Evolutionary conservation across 352 stramenopile species (phyloP).

Genomic region (Aphanomyces astaci): DNA sequence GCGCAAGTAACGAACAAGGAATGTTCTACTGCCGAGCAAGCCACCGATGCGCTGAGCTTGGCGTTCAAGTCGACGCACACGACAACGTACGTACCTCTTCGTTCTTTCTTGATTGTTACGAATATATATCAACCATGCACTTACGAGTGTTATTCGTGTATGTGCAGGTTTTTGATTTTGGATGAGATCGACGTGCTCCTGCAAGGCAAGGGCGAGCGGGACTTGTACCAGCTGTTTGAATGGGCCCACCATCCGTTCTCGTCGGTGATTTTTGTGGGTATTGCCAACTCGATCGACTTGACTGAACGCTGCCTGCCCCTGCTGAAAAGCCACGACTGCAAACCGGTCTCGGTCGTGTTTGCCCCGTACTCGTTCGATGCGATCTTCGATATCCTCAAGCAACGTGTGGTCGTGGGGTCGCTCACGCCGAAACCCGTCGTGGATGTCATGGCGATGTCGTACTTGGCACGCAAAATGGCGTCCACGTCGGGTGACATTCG

Average conservation of each 20-base stretch:
- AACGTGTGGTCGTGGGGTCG: slow-evolving; percentile 48
- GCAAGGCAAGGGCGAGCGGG: slow-evolving; percentile 55
- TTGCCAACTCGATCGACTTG: slow-evolving; percentile 81
- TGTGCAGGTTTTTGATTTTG: slow-evolving; percentile 63
- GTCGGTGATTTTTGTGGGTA: slow-evolving; percentile 67
- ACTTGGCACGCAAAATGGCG: slow-evolving; percentile 72
- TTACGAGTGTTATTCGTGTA: not conserved
- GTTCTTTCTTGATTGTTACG: not conserved
- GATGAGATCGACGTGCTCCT: slow-evolving; percentile 76
- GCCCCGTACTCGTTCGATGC: slow-evolving; percentile 68
- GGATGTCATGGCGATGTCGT: slow-evolving; percentile 50
- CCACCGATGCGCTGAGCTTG: slow-evolving; percentile 59
- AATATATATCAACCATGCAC: not conserved
- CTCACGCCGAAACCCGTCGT: slow-evolving; percentile 48
- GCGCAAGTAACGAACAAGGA: slow-evolving; percentile 39
- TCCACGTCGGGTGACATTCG: slow-evolving; percentile 69
- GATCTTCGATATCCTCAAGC: slow-evolving; percentile 65
- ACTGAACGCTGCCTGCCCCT: slow-evolving; percentile 65
- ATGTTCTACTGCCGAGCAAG: slow-evolving; percentile 37
- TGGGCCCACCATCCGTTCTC: slow-evolving; percentile 48
- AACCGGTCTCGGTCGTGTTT: slow-evolving; percentile 65
- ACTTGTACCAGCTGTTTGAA: slow-evolving; percentile 72
- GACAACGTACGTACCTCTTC: slow-evolving; percentile 49
- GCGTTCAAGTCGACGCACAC: slow-evolving; percentile 39
- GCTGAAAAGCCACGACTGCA: slow-evolving; percentile 43